These are phyloP conservation scores for Cyclotella atomus DNA, from an alignment of 108 stramenopile genomes.

Conservation along the genomic window DNA sequence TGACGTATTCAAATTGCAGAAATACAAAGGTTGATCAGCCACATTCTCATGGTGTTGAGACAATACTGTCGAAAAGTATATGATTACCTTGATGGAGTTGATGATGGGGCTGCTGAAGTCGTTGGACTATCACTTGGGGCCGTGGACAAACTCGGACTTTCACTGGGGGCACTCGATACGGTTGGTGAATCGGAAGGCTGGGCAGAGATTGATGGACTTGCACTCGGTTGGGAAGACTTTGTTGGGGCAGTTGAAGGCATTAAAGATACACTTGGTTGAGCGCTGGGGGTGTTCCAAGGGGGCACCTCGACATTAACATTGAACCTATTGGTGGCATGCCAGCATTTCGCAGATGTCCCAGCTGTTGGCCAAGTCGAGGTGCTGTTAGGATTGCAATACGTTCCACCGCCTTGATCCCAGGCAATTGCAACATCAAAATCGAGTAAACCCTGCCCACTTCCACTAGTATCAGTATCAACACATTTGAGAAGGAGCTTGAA, in stretches of 20 bases:
- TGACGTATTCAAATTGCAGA: too few species aligned
- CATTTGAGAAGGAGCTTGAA: conserved; percentile 4
- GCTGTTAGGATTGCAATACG: conserved; percentile 1
- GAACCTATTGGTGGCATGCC: background rate
- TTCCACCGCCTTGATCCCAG: background rate
- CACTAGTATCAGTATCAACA: background rate
- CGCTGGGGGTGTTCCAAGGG: background rate
- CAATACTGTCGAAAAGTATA: too few species aligned
- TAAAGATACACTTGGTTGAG: too few species aligned
- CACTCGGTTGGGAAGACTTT: background rate
- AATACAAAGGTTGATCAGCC: too few species aligned
- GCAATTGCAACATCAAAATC: conserved; percentile 16
- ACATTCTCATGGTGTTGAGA: too few species aligned
- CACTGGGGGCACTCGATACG: too few species aligned
- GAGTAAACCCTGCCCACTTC: background rate
- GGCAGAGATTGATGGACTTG: background rate
- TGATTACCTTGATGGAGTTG: too few species aligned
- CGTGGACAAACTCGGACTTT: background rate
- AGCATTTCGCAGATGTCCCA: conserved; percentile 11
- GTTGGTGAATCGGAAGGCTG: background rate
- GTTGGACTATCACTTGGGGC: too few species aligned
- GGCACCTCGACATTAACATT: conserved; percentile 10
- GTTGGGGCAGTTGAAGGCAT: background rate
- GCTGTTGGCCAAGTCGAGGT: conserved; percentile 1
- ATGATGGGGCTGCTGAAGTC: too few species aligned